phyloP scores from a whole-genome alignment of 1,284 basidiomycete species.

The Cryptococcus hybrid region DNA sequence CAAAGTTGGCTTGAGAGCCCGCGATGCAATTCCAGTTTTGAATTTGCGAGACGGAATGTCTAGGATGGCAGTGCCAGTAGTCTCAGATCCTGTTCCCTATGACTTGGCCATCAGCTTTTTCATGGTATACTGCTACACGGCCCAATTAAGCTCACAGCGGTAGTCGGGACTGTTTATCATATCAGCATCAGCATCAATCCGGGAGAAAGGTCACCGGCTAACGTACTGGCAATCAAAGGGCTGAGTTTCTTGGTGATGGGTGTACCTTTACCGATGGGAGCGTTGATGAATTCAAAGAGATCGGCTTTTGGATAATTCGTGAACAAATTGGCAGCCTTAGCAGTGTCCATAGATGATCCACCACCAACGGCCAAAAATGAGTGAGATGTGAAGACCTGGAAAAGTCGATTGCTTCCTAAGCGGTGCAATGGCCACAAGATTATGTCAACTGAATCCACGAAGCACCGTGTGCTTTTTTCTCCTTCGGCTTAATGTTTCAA shows the following conservation, averaged over 20 bases:
- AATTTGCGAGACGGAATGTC: slow-evolving; percentile 79
- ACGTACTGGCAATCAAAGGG: slow-evolving; percentile 77
- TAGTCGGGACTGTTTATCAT: slow-evolving; percentile 71
- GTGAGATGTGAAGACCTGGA: slow-evolving; percentile 81
- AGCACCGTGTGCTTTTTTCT: not conserved
- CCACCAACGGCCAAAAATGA: slow-evolving; percentile 95
- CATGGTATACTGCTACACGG: not conserved
- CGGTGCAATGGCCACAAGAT: slow-evolving; percentile 42
- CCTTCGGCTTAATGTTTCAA: no score
- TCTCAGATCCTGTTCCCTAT: slow-evolving; percentile 86
- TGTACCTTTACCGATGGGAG: slow-evolving; percentile 88
- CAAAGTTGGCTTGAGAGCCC: slow-evolving; percentile 84
- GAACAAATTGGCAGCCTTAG: slow-evolving; percentile 87
- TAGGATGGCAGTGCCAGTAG: slow-evolving; percentile 95
- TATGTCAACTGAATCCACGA: not conserved
- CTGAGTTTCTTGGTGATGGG: slow-evolving; percentile 73
- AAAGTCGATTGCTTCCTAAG: slow-evolving; percentile 82
- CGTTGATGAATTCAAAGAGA: slow-evolving; percentile 94
- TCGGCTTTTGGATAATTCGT: slow-evolving; percentile 79
- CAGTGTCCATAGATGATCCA: slow-evolving; percentile 93
- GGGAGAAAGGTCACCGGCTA: not conserved
- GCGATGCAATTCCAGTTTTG: slow-evolving; percentile 94
- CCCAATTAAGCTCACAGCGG: slow-evolving; percentile 59
- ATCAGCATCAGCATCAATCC: no score
- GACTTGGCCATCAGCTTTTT: not conserved